Evolutionary conservation across 805 yeast species (phyloP).

Genomic region (Nakazawaea wickerhamii): DNA sequence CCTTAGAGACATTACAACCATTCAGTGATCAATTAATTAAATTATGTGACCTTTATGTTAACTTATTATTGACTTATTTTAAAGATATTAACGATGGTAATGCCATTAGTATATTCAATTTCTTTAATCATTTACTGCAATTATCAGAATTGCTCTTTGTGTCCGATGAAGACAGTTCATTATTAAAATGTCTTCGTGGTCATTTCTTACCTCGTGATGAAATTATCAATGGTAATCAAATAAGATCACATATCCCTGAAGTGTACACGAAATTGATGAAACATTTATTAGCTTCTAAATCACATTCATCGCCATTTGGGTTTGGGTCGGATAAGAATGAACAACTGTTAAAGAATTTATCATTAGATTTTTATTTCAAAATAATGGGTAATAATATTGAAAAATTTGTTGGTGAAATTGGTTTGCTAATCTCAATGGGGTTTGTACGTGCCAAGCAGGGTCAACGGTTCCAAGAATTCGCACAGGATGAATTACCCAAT

Average conservation of each 20-base stretch:
- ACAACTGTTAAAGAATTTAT: conserved; percentile 5
- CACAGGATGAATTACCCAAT: conserved; percentile 1
- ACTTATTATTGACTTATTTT: background rate
- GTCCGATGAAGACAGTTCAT: background rate
- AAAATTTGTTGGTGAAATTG: conserved; percentile 4
- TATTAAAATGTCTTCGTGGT: background rate
- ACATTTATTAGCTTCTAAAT: background rate
- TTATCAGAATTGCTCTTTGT: conserved; percentile 6
- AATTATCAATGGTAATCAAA: background rate
- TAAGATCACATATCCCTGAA: background rate
- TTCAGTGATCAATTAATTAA: background rate
- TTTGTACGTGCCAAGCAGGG: conserved; percentile 8
- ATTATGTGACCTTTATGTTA: background rate
- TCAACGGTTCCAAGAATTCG: background rate
- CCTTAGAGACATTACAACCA: background rate
- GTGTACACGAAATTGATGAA: conserved; percentile 8
- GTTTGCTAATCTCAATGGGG: conserved; percentile 12
- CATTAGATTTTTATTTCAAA: conserved; percentile 9
- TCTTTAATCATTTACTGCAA: conserved; percentile 6
- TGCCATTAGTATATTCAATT: conserved; percentile 6
- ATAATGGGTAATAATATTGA: conserved; percentile 10
- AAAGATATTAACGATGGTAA: background rate
- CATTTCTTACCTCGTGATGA: conserved; percentile 2
- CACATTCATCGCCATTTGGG: background rate
- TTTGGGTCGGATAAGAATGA: background rate